Evolutionary conservation across 129 eudicot genomes (phyloP), one percentile per base, ranked within the genome.

Genomic region (Centaurea solstitialis): DNA sequence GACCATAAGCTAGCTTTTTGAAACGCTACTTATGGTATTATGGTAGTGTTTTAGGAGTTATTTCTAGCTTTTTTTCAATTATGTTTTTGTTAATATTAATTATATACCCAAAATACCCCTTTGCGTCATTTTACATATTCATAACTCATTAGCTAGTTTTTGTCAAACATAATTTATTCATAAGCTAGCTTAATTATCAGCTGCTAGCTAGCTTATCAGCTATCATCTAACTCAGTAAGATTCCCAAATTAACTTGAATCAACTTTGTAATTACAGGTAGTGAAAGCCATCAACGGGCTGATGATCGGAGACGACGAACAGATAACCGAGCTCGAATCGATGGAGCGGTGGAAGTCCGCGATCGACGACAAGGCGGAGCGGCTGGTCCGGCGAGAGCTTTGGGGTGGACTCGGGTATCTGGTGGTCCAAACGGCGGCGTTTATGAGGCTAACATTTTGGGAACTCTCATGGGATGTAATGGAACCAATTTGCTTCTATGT

Each of bases 381-480:
- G 15, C 72, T 86, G 76, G 99, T 93, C 12, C 89, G 88, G 1
- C 82, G 92, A 22, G 99, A 95, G 85, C 87, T 95, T 5, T 91
- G 98, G 98, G 77, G 80, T 20, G 99, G 99, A 28, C 80, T 95
- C 5, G 98, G 92, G 57, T 90, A 75, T 79, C 72, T 95, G 7
- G 80, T 93, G 81, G 84, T 88, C 33, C 99, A 92, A 45, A 95
- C 99, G 2, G 99, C 92, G 6, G 93, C 89, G 6, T 95, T 95
- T 87, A 95, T 95, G 92, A 88, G 99, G 88, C 83, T 95, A 9
- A 95, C 99, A 1, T 95, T 92, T 74, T 95, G 99, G 98, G 99
- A 95, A 50, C 92, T 95, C 0, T 77, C 99, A 5, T 95, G 99
- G 99, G 99, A 95, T 79, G 99, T 95, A 3, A 95, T 95, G 99